Conservation (phyloP, 768 basidiomycete species). For the Suillus alpinus region DNA sequence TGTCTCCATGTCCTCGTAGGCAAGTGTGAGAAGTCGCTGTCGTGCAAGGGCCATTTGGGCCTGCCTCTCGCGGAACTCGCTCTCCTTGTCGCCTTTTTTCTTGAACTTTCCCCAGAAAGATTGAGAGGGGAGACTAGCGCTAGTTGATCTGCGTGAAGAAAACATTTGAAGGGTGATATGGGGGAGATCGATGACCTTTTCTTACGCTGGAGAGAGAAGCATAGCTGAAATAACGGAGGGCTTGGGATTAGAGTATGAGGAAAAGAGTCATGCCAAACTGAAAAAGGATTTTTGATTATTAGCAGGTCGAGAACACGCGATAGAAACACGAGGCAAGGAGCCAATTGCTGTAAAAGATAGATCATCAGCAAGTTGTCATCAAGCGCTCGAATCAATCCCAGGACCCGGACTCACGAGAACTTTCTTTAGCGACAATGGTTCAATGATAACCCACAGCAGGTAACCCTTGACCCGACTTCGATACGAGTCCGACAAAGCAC, state of each 20-base stretch:
- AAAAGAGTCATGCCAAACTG: constrained; percentile 26
- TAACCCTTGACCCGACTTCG: constrained; percentile 7
- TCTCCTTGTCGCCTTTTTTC: constrained; percentile 59
- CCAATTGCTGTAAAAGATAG: constrained; percentile 4
- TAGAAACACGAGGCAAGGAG: constrained; percentile 56
- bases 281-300: constrained; percentile 26
- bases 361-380: not conserved
- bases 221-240: constrained; percentile 38
- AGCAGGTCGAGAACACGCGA: constrained; percentile 36
- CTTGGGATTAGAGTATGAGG: constrained; percentile 20
- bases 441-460: constrained; percentile 7
- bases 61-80: constrained; percentile 51
- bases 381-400: not conserved
- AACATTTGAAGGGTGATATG: constrained; percentile 31
- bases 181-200: constrained; percentile 25
- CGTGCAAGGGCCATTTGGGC: constrained; percentile 68
- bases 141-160: constrained; percentile 56
- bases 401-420: constrained; percentile 5
- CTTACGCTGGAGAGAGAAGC: constrained; percentile 82
- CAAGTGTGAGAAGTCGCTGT: constrained; percentile 77
- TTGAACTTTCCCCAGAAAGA: constrained; percentile 67
- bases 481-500: constrained; percentile 1
- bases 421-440: constrained; percentile 5
- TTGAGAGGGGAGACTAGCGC: constrained; percentile 52
- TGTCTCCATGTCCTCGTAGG: constrained; percentile 85